A percentile compares a stretch with the other conserved stretches of the same genome.
Evolutionary conservation across 2,329 filamentous ascomycete species (phyloP).

Genomic region (Neodidymelliopsis sp.): DNA sequence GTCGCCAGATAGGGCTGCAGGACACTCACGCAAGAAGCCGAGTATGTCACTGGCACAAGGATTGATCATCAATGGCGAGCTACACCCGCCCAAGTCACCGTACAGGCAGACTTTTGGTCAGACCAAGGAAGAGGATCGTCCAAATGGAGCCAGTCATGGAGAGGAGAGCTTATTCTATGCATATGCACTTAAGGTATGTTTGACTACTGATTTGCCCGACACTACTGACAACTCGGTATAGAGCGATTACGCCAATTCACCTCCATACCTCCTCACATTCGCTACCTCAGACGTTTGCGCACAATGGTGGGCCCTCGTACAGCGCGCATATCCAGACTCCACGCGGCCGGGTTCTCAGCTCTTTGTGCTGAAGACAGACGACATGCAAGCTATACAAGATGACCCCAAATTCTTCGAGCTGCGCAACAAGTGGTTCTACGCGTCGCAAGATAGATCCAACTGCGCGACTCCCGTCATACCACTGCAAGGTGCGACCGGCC

Average conservation of each 20-base stretch:
- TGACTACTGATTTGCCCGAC: background rate
- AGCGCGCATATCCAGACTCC: slow-evolving; percentile 40
- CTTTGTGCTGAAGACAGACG: slow-evolving; percentile 45
- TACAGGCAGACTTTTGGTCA: slow-evolving; percentile 19
- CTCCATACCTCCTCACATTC: slow-evolving; percentile 46
- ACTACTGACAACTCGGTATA: slow-evolving; percentile 22
- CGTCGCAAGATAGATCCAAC: slow-evolving; percentile 32
- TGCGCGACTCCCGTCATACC: slow-evolving; percentile 37
- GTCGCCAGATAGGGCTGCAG: slow-evolving; percentile 24
- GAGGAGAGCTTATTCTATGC: slow-evolving; percentile 43
- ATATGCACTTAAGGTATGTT: slow-evolving; percentile 44
- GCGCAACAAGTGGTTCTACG: slow-evolving; percentile 47
- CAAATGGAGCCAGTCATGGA: slow-evolving; percentile 16
- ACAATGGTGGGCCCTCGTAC: slow-evolving; percentile 47
- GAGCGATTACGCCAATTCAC: slow-evolving; percentile 42
- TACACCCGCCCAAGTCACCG: slow-evolving; percentile 29
- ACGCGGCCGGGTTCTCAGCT: slow-evolving; percentile 43
- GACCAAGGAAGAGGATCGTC: slow-evolving; percentile 11
- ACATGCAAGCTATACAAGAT: slow-evolving; percentile 45
- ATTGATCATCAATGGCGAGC: slow-evolving; percentile 44
- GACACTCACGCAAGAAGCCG: slow-evolving; percentile 38
- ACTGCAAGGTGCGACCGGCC: slow-evolving; percentile 37
- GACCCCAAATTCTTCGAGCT: slow-evolving; percentile 39
- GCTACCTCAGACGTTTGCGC: slow-evolving; percentile 40
- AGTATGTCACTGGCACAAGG: slow-evolving; percentile 47